Conservation (phyloP, 2,329 filamentous ascomycete genomes). For the Paecilomyces variotii region DNA sequence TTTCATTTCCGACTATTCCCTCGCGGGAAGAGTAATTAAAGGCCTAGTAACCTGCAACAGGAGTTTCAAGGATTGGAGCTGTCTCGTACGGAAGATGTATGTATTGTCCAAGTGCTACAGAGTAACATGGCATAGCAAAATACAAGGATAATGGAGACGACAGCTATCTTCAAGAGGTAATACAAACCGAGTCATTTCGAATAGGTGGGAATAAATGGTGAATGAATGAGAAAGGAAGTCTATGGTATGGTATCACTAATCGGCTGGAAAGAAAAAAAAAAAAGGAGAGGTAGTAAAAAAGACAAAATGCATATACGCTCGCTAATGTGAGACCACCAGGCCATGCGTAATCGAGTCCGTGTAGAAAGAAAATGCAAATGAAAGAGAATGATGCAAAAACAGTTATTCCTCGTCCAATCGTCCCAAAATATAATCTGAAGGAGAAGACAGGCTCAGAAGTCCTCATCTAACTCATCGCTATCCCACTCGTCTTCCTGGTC, state of each 20-base stretch:
- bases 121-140: neutral
- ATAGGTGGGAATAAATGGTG: neutral
- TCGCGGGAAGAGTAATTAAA: neutral
- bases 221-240: neutral
- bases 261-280: neutral
- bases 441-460: neutral
- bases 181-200: neutral
- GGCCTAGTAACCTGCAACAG: neutral
- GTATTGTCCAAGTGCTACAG: neutral
- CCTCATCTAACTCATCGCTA: conserved; percentile 48
- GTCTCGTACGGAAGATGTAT: neutral
- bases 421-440: neutral
- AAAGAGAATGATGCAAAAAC: neutral
- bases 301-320: neutral
- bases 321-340: neutral
- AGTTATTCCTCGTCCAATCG: neutral
- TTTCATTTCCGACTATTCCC: no score
- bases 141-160: neutral
- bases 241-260: neutral
- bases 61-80: neutral
- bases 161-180: neutral
- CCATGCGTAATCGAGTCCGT: neutral
- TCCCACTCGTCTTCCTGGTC: conserved; percentile 54
- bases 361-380: neutral
- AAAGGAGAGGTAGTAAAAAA: neutral